Evolutionary conservation across 108 stramenopile species (phyloP).

Genomic region (Conticribra guillardii): DNA sequence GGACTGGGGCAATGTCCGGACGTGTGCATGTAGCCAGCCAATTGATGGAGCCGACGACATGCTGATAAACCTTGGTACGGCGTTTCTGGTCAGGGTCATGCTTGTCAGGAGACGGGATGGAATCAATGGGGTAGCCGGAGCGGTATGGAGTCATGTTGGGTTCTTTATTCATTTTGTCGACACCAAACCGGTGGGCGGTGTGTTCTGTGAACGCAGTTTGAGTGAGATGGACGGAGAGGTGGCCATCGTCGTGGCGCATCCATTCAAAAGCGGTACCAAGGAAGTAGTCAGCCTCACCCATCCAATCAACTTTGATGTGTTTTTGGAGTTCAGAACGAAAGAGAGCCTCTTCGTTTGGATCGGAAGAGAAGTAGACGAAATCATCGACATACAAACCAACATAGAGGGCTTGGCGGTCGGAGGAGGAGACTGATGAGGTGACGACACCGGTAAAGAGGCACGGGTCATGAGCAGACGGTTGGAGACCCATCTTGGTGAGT

Average conservation of each 20-base stretch:
- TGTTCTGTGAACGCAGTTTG: constrained; percentile 1
- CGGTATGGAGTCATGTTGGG: not conserved
- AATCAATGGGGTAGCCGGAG: no score
- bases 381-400: constrained; percentile 9
- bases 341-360: constrained; percentile 2
- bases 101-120: not conserved
- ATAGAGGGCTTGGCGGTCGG: constrained; percentile 1
- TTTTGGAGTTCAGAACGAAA: not conserved
- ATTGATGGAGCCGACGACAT: constrained; percentile 5
- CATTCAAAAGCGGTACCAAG: constrained; percentile 3
- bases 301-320: constrained; percentile 4
- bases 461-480: constrained; percentile 10
- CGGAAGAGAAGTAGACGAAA: constrained; percentile 1
- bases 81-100: constrained; percentile 8
- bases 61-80: constrained; percentile 1
- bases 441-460: constrained; percentile 8
- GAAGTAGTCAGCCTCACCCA: constrained; percentile 3
- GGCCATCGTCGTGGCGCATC: not conserved
- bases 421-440: not conserved
- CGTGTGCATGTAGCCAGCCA: no score
- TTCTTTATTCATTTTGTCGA: no score
- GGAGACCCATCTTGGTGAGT: constrained; percentile 10
- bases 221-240: constrained; percentile 2
- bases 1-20: no score
- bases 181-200: no score